Conservation (phyloP, 306 rosid species). For the Spatholobus suberectus region DNA sequence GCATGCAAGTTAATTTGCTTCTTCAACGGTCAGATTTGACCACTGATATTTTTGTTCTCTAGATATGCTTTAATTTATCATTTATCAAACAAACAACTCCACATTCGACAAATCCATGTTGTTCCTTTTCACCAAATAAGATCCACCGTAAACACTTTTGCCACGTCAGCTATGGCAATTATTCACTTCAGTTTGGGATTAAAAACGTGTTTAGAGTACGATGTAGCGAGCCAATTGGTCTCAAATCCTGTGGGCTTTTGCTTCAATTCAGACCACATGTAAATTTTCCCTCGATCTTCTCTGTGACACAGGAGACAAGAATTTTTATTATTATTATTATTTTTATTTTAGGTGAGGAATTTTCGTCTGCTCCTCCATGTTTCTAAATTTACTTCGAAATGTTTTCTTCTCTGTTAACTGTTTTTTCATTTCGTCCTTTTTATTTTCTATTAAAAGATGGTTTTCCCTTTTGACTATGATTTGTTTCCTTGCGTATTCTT, state of each 20-base stretch:
- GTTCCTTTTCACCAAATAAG: background rate
- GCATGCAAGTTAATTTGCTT: background rate
- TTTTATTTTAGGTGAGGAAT: background rate
- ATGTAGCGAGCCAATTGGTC: background rate
- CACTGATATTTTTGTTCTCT: background rate
- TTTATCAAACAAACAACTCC: background rate
- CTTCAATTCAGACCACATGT: slow-evolving; percentile 3
- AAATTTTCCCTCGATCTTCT: background rate
- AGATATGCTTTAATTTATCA: too few relatives aligned
- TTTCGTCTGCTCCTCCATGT: background rate
- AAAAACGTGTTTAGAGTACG: too few relatives aligned
- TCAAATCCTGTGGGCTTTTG: background rate
- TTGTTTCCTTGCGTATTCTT: background rate
- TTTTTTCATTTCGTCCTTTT: background rate
- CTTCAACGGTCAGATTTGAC: background rate
- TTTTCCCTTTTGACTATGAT: background rate
- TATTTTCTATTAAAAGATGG: background rate
- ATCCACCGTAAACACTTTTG: background rate
- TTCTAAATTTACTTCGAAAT: background rate
- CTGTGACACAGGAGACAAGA: background rate
- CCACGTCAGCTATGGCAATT: background rate
- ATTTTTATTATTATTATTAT: background rate
- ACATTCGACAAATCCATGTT: background rate
- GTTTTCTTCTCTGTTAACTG: background rate
- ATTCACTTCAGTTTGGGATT: background rate